These are phyloP conservation scores for Cryptococcus sp. DNA, from an alignment of 1,284 basidiomycete species.

Conservation along the genomic window DNA sequence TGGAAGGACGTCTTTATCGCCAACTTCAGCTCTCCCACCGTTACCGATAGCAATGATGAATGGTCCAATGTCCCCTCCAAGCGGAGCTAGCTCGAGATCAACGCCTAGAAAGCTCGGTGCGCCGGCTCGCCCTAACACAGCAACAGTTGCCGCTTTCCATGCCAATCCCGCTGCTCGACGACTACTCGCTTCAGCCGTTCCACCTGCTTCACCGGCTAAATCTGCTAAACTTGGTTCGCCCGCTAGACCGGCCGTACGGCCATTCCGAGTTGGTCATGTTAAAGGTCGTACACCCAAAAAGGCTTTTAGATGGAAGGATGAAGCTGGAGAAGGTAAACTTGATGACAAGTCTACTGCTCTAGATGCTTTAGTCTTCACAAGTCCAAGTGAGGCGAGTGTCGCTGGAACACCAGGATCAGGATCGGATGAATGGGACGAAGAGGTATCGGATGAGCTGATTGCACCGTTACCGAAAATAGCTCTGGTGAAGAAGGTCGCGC, in stretches of 20 bases:
- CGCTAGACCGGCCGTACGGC: conserved; percentile 26
- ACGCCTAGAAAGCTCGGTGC: not conserved
- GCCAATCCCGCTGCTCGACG: conserved; percentile 10
- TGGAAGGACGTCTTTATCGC: not conserved
- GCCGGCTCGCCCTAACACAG: not conserved
- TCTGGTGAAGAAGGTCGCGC: not conserved
- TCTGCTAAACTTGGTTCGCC: conserved; percentile 62
- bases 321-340: conserved; percentile 74
- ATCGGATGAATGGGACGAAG: conserved; percentile 1
- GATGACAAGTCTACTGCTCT: conserved; percentile 28
- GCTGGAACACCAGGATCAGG: not conserved
- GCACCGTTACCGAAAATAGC: not conserved
- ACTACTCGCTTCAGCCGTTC: not conserved
- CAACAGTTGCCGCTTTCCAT: not conserved
- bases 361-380: not conserved
- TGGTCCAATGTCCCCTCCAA: not conserved
- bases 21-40: not conserved
- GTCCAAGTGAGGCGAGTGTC: conserved; percentile 1
- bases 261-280: conserved; percentile 9
- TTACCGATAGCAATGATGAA: not conserved
- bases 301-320: conserved; percentile 83
- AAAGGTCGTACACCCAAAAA: conserved; percentile 48
- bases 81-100: not conserved
- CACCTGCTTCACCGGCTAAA: conserved; percentile 19
- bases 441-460: not conserved